Conservation (phyloP, 768 basidiomycete species). For the Psilocybe azurescens region DNA sequence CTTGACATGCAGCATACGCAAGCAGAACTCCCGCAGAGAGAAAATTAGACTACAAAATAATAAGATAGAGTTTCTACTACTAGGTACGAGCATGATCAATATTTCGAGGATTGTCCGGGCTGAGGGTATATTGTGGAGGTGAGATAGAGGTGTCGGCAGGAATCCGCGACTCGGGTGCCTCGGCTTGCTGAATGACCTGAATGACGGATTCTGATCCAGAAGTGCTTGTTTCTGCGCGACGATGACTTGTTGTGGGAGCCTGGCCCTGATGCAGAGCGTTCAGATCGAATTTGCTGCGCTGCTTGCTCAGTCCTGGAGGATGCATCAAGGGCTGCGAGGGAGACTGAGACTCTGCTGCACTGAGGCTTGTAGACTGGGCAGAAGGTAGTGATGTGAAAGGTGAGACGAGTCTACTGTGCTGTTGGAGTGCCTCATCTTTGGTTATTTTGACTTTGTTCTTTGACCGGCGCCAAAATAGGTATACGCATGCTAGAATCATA, state of each 20-base stretch:
- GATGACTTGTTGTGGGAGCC: background rate
- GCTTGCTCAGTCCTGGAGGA: background rate
- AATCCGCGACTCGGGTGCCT: background rate
- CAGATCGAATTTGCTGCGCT: background rate
- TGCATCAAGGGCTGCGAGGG: background rate
- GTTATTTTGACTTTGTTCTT: background rate
- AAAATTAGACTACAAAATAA: background rate
- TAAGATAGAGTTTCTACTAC: background rate
- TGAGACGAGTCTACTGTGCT: background rate
- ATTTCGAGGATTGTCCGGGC: background rate
- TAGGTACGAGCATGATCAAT: background rate
- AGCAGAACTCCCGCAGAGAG: background rate
- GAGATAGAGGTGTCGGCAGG: background rate
- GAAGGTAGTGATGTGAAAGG: background rate
- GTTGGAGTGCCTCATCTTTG: background rate
- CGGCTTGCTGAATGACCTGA: background rate
- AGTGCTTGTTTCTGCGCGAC: background rate
- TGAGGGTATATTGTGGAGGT: conserved; percentile 1
- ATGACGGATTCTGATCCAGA: background rate
- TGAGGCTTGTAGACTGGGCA: background rate
- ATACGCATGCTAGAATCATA: background rate
- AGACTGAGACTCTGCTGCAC: background rate
- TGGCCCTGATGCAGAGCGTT: background rate
- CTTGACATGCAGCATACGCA: too few relatives aligned
- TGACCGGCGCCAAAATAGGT: conserved; percentile 1